A percentile compares a stretch with the other conserved stretches of the same genome.
Conservation (phyloP, 1,139 yeast species). For the Saccharomycopsis crataegensis region DNA sequence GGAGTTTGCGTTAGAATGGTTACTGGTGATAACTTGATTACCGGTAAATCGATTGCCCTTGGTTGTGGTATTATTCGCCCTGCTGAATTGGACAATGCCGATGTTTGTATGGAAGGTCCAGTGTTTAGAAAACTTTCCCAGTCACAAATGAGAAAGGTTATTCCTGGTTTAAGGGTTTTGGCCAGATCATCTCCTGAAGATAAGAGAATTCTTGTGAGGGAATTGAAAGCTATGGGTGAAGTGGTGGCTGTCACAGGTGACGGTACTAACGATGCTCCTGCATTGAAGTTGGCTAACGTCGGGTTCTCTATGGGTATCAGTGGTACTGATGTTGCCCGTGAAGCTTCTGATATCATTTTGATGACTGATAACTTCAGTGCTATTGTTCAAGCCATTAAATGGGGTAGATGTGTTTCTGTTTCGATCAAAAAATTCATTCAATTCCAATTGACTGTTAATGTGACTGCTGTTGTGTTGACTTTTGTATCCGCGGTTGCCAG, state of each 20-base stretch:
- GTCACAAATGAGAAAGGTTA: slow-evolving; percentile 49
- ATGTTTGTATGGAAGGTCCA: slow-evolving; percentile 89
- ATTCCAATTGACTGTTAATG: slow-evolving; percentile 91
- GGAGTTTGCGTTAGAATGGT: slow-evolving; percentile 97
- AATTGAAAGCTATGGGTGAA: slow-evolving; percentile 74
- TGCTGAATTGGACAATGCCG: slow-evolving; percentile 37
- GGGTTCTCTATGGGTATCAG: slow-evolving; percentile 93
- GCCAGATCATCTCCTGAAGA: slow-evolving; percentile 97
- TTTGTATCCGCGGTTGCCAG: slow-evolving; percentile 91
- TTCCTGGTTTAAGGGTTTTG: slow-evolving; percentile 71
- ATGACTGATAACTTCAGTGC: slow-evolving; percentile 95
- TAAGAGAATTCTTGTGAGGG: slow-evolving; percentile 76
- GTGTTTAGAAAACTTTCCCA: slow-evolving; percentile 60
- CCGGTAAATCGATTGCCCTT: slow-evolving; percentile 85
- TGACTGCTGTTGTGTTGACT: slow-evolving; percentile 89
- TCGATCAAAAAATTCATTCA: slow-evolving; percentile 94
- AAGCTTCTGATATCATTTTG: slow-evolving; percentile 87
- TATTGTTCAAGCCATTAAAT: slow-evolving; percentile 94
- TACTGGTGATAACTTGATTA: slow-evolving; percentile 86
- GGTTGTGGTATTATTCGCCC: slow-evolving; percentile 73
- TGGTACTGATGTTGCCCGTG: slow-evolving; percentile 93
- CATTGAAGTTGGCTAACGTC: slow-evolving; percentile 82
- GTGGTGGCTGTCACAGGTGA: slow-evolving; percentile 99
- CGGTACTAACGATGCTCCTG: slow-evolving; percentile 97
- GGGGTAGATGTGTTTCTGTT: slow-evolving; percentile 97